Conservation (phyloP, 129 eudicot species). For the Flaveria brownii region DNA sequence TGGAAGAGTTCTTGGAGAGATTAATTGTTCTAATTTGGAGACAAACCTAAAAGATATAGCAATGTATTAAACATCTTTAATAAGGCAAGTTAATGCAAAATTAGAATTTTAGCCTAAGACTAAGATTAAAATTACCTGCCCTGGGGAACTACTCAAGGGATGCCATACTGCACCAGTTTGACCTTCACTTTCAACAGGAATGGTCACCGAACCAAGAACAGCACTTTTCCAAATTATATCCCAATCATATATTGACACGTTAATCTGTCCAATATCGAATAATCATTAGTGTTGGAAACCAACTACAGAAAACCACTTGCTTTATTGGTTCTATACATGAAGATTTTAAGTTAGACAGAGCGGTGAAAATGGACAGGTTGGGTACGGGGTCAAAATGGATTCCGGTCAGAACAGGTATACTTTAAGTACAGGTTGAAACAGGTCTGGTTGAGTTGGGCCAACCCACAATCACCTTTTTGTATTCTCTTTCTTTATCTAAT, state of each 20-base stretch:
- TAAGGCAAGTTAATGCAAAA: background rate
- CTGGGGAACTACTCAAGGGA: constrained; percentile 75
- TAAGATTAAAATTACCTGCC: constrained; percentile 51
- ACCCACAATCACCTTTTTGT: background rate
- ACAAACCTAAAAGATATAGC: constrained; percentile 66
- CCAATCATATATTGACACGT: constrained; percentile 95
- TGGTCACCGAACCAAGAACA: constrained; percentile 88
- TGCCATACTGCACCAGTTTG: constrained; percentile 92
- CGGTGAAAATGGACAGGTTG: background rate
- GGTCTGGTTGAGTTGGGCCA: background rate
- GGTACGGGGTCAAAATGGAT: background rate
- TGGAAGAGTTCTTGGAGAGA: constrained; percentile 52
- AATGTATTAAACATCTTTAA: constrained; percentile 15
- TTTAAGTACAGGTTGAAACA: background rate
- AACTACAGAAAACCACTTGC: constrained; percentile 25
- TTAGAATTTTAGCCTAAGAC: background rate
- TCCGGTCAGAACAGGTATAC: background rate
- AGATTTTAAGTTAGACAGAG: background rate
- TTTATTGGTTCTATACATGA: constrained; percentile 8
- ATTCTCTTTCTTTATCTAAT: background rate
- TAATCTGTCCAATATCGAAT: constrained; percentile 64
- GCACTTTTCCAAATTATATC: constrained; percentile 98
- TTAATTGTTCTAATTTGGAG: constrained; percentile 69
- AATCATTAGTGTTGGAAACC: constrained; percentile 2
- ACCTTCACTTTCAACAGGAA: constrained; percentile 75